Evolutionary conservation across 1,284 basidiomycete genomes (phyloP).

Genomic region (Tetrapyrgos nigripes): DNA sequence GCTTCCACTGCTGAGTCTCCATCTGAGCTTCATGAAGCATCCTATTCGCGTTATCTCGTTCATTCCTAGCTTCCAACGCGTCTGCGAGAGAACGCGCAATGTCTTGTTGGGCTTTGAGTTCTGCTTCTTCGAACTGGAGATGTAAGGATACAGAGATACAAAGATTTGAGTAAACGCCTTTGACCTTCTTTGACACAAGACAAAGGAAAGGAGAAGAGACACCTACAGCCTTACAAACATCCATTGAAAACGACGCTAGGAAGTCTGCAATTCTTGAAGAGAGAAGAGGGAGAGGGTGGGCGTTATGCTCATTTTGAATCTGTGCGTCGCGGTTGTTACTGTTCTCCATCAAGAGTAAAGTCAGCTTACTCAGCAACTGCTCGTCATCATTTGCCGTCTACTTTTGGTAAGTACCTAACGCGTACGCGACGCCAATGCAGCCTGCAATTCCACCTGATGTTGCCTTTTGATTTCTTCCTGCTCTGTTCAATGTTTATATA

Average conservation of each 20-base stretch:
- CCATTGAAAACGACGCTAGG: constrained; percentile 36
- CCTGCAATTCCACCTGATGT: not conserved
- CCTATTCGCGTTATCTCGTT: constrained; percentile 62
- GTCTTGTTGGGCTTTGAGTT: constrained; percentile 50
- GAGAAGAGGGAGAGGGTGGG: too few relatives aligned
- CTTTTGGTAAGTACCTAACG: too few relatives aligned
- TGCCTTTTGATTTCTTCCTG: not conserved
- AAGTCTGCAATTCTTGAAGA: constrained; percentile 31
- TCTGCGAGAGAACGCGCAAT: constrained; percentile 53
- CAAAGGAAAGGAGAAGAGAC: not conserved
- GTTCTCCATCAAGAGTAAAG: not conserved
- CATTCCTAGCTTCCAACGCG: constrained; percentile 50
- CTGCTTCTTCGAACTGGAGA: constrained; percentile 50
- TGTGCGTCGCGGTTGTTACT: too few relatives aligned
- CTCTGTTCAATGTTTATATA: not conserved
- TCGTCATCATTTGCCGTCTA: not conserved
- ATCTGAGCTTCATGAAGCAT: constrained; percentile 49
- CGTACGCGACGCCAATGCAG: not conserved
- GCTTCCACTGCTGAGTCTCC: constrained; percentile 55
- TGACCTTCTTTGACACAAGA: not conserved
- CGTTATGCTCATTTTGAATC: too few relatives aligned
- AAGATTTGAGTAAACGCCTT: too few relatives aligned
- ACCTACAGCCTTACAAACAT: not conserved
- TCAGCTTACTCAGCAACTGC: not conserved
- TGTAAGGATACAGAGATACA: too few relatives aligned